phyloP scores from a whole-genome alignment of 2,329 filamentous ascomycete species.

The Emericellopsis cladophorae region DNA sequence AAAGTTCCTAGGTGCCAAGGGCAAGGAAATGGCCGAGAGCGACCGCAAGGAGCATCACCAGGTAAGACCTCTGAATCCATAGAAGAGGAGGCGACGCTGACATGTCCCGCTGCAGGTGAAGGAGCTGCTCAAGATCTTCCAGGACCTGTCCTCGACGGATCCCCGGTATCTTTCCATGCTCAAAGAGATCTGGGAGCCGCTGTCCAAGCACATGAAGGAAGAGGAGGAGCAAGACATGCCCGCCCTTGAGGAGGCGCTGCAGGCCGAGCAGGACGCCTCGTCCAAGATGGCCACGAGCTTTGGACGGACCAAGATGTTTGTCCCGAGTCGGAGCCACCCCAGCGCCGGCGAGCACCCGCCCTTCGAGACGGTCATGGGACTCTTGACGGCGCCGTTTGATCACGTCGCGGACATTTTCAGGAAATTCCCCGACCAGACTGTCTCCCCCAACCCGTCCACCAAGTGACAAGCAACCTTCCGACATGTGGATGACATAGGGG shows the following conservation, averaged over 20 bases:
- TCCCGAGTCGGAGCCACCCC: conserved; percentile 38
- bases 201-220: conserved; percentile 32
- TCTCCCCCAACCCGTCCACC: conserved; percentile 3
- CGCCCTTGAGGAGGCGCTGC: conserved; percentile 28
- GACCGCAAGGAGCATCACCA: conserved; percentile 33
- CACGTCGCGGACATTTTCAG: conserved; percentile 39
- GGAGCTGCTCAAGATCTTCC: conserved; percentile 33
- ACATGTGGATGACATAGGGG: no score
- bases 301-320: conserved; percentile 37
- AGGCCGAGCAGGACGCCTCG: conserved; percentile 15
- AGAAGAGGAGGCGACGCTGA: no score
- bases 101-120: conserved; percentile 28
- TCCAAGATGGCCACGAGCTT: conserved; percentile 28
- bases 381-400: conserved; percentile 45
- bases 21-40: conserved; percentile 28
- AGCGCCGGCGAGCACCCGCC: conserved; percentile 35
- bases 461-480: background rate
- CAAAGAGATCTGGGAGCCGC: conserved; percentile 25
- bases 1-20: conserved; percentile 27
- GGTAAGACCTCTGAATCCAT: conserved; percentile 12
- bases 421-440: conserved; percentile 32
- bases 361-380: conserved; percentile 40
- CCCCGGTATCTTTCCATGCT: conserved; percentile 28
- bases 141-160: conserved; percentile 25
- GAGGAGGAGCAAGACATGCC: conserved; percentile 37